Evolutionary conservation across 306 rosid genomes (phyloP).

Genomic region (Quercus engelmannii): DNA sequence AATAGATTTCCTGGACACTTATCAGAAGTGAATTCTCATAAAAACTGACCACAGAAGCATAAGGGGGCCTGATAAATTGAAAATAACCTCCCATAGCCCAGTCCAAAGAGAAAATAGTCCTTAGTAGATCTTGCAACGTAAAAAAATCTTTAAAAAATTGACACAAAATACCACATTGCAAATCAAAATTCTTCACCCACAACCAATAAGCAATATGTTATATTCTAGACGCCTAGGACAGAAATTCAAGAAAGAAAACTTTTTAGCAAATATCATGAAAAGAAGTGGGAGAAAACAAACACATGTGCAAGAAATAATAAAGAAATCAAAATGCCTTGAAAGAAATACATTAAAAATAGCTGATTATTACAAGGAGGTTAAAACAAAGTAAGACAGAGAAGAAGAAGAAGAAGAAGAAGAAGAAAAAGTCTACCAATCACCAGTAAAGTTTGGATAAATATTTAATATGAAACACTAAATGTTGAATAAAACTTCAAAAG

Average conservation of each 20-base stretch:
- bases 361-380: not conserved
- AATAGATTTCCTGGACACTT: too few relatives aligned
- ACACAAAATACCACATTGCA: not conserved
- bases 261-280: not conserved
- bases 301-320: not conserved
- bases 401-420: not conserved
- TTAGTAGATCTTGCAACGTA: not conserved
- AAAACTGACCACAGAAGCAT: not conserved
- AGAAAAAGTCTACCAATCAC: conserved; percentile 2
- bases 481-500: conserved; percentile 5
- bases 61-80: not conserved
- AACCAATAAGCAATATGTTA: not conserved
- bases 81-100: not conserved
- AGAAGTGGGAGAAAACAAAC: not conserved
- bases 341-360: not conserved
- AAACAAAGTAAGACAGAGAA: not conserved
- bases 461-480: not conserved
- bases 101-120: not conserved
- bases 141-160: not conserved
- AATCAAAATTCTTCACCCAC: not conserved
- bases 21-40: not conserved
- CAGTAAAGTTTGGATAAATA: not conserved
- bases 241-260: not conserved
- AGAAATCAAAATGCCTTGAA: conserved; percentile 3
- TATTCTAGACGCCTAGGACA: not conserved